Conservation (phyloP, 345 rosid genomes). For the Populus nigra region DNA sequence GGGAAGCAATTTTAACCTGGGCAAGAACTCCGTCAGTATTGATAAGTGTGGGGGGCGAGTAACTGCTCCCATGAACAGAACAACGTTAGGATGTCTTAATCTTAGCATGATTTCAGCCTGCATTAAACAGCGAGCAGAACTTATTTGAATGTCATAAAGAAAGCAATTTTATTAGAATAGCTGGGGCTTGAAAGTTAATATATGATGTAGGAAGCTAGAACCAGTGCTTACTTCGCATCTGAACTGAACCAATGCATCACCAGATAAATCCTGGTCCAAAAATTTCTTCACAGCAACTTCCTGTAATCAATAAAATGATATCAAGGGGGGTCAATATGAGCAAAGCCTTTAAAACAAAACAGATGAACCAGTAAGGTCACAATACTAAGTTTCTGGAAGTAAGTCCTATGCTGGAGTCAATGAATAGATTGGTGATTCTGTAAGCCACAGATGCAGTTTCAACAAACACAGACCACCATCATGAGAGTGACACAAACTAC, state of each 20-base stretch:
- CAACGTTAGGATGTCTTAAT: constrained; percentile 95
- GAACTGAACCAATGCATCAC: constrained; percentile 86
- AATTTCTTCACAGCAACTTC: constrained; percentile 99
- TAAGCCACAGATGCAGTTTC: neutral
- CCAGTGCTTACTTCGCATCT: constrained; percentile 67
- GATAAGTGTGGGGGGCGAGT: constrained; percentile 87
- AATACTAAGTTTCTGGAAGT: neutral
- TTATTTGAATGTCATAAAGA: constrained; percentile 4
- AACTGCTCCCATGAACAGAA: constrained; percentile 99
- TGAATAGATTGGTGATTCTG: neutral
- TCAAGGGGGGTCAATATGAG: constrained; percentile 1
- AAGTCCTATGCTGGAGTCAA: neutral
- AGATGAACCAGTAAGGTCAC: constrained; percentile 1
- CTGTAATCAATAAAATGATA: constrained; percentile 33
- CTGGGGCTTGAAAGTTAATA: neutral
- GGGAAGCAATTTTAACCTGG: constrained; percentile 51
- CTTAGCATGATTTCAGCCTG: constrained; percentile 95
- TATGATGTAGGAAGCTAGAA: constrained; percentile 9
- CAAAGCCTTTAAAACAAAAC: neutral
- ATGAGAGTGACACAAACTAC: neutral
- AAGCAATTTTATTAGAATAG: neutral
- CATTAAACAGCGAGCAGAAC: constrained; percentile 14
- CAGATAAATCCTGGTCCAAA: constrained; percentile 85
- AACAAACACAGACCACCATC: neutral
- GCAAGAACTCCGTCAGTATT: constrained; percentile 92